A percentile compares a stretch with the other conserved stretches of the same genome.
Evolutionary conservation across 2,329 filamentous ascomycete genomes (phyloP).

Genomic region (Magnaporthiopsis poae): DNA sequence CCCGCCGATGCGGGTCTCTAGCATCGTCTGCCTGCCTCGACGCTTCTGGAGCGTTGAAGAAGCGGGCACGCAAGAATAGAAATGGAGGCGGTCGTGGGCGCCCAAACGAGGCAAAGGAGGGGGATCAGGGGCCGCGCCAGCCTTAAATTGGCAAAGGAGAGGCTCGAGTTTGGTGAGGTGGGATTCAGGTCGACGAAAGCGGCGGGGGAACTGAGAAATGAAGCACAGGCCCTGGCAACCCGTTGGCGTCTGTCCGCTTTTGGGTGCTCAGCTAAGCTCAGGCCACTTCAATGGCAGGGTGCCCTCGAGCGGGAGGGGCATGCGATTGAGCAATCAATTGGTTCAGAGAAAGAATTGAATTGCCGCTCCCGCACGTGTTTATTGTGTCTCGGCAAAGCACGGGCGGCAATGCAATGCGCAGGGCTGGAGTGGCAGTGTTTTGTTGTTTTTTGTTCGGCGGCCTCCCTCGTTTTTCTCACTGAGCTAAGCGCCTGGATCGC

Average conservation of each 20-base stretch:
- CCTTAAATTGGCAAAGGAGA: not conserved
- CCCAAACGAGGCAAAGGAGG: too few species aligned
- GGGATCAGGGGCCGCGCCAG: not conserved
- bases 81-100: not conserved
- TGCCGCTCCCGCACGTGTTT: too few species aligned
- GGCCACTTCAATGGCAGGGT: not conserved
- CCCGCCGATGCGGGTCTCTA: constrained; percentile 22
- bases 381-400: too few species aligned
- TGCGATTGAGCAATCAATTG: not conserved
- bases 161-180: too few species aligned
- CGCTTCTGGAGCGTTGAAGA: not conserved
- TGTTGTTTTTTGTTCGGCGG: too few species aligned
- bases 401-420: too few species aligned
- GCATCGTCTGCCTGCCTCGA: constrained; percentile 16
- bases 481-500: too few species aligned
- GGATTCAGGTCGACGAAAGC: not conserved
- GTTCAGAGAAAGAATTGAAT: not conserved
- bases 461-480: too few species aligned
- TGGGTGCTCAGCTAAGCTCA: not conserved
- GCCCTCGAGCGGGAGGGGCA: not conserved
- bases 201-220: not conserved
- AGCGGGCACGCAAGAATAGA: not conserved
- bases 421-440: too few species aligned
- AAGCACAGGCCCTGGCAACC: not conserved
- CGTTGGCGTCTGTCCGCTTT: not conserved